Conservation (phyloP, 2,329 filamentous ascomycete genomes). For the Penicillium concentricum region DNA sequence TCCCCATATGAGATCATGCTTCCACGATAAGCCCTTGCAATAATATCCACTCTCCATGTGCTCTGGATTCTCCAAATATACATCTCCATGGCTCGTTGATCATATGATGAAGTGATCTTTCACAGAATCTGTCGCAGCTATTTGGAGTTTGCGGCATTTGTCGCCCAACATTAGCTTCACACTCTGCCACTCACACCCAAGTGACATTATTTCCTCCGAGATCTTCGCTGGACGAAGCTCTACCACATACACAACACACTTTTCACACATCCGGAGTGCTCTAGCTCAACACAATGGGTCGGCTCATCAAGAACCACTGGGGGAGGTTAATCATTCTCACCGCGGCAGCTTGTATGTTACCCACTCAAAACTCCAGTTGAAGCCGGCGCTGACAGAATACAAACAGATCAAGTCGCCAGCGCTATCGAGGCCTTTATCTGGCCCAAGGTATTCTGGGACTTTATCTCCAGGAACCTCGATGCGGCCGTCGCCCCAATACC, state of each 20-base stretch:
- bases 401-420: constrained; percentile 78
- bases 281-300: constrained; percentile 66
- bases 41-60: background rate
- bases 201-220: constrained; percentile 1
- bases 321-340: constrained; percentile 89
- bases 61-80: background rate
- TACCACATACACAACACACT: background rate
- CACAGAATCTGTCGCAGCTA: background rate
- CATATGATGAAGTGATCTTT: constrained; percentile 5
- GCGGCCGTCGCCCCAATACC: constrained; percentile 83
- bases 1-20: constrained; percentile 9
- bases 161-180: background rate
- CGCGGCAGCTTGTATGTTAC: constrained; percentile 68
- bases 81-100: background rate
- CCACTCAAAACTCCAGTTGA: background rate
- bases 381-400: background rate
- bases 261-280: background rate
- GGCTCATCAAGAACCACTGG: constrained; percentile 99
- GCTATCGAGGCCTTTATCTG: constrained; percentile 90
- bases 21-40: constrained; percentile 6
- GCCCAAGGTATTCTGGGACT: constrained; percentile 99
- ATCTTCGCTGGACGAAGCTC: constrained; percentile 32
- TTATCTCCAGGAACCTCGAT: constrained; percentile 86
- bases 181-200: background rate
- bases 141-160: constrained; percentile 2